Conservation (phyloP, 768 basidiomycete genomes). For the Dacryopinax primogenitus region DNA sequence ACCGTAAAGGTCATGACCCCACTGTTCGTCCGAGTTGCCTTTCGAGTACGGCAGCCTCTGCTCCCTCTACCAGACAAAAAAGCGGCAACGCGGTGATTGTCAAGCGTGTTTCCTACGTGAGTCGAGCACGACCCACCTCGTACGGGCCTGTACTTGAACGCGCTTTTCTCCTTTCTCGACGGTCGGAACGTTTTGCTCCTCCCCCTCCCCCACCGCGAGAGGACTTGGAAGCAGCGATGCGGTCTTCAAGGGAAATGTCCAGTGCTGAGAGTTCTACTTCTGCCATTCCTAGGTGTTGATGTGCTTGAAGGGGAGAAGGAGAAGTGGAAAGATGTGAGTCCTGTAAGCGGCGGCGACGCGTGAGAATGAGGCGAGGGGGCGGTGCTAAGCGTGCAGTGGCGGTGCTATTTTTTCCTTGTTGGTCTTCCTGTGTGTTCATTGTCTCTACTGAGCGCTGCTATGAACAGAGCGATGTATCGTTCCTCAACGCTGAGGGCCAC, state of each 20-base stretch:
- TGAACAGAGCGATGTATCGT: no score
- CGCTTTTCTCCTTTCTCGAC: not conserved
- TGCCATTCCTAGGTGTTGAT: not conserved
- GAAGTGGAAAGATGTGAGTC: not conserved
- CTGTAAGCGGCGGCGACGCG: no score
- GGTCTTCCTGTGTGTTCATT: no score
- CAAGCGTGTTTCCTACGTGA: no score
- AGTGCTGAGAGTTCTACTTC: not conserved
- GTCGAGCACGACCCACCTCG: not conserved
- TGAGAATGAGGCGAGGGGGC: no score
- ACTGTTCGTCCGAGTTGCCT: not conserved
- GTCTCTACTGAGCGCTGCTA: no score
- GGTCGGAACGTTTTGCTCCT: not conserved
- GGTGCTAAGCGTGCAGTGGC: no score
- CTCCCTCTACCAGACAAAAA: not conserved
- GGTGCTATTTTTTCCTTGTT: no score
- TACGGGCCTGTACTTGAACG: not conserved
- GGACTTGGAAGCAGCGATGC: not conserved
- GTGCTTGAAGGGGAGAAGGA: not conserved
- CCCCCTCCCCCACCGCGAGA: not conserved
- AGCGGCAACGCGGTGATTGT: no score
- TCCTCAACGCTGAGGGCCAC: no score
- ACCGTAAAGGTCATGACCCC: conserved; percentile 2
- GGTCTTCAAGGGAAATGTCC: not conserved
- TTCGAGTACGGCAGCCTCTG: not conserved